Conservation (phyloP, 2,329 filamentous ascomycete species). For the Xylariaceae sp. region DNA sequence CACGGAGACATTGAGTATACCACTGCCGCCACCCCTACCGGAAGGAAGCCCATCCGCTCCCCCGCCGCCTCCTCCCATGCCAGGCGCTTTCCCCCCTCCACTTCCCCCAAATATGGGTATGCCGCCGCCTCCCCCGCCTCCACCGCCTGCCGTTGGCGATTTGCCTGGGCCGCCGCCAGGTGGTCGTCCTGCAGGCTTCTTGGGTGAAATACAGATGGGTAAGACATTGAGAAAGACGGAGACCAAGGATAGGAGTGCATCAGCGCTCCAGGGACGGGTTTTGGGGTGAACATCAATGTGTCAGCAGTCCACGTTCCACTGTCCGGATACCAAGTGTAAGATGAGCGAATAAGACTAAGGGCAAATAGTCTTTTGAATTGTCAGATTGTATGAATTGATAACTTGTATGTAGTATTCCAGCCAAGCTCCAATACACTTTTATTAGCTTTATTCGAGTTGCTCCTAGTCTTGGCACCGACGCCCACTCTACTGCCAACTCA, state of each 20-base stretch:
- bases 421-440: not conserved
- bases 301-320: not conserved
- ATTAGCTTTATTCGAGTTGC: not conserved
- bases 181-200: conserved; percentile 57
- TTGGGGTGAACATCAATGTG: conserved; percentile 42
- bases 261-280: conserved; percentile 73
- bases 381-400: conserved; percentile 10
- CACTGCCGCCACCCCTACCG: conserved; percentile 36
- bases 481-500: not conserved
- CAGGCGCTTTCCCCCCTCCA: conserved; percentile 39
- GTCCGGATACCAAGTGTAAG: not conserved
- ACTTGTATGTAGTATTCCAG: conserved; percentile 6
- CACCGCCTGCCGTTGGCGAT: conserved; percentile 40
- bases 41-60: conserved; percentile 36
- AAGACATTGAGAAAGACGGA: conserved; percentile 77
- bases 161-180: conserved; percentile 45
- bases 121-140: conserved; percentile 42
- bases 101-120: conserved; percentile 42
- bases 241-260: conserved; percentile 79
- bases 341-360: not conserved
- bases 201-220: conserved; percentile 80
- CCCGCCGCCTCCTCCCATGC: conserved; percentile 38
- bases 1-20: conserved; percentile 31
- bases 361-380: conserved; percentile 3
- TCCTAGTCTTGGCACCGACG: not conserved